phyloP scores from a whole-genome alignment of 1,139 yeast genomes.

The Blastobotrys apis region DNA sequence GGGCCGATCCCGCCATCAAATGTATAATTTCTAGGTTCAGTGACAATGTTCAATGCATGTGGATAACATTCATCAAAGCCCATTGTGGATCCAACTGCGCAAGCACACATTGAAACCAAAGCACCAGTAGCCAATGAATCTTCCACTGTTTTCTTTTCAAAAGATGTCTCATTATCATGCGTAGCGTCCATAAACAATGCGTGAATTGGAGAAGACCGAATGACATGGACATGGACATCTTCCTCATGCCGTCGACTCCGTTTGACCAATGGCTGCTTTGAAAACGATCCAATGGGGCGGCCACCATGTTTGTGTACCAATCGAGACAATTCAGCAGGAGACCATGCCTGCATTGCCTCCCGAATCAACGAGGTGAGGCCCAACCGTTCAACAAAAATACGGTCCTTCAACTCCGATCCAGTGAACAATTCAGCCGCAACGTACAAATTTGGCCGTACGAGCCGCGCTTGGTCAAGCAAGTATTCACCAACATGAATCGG shows the following conservation, averaged over 20 bases:
- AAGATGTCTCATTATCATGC: conserved; percentile 89
- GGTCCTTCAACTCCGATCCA: conserved; percentile 89
- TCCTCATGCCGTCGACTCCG: conserved; percentile 19
- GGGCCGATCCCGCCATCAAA: conserved; percentile 66
- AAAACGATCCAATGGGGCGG: conserved; percentile 84
- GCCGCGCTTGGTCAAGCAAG: conserved; percentile 82
- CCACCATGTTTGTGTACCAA: conserved; percentile 93
- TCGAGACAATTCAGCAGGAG: conserved; percentile 78
- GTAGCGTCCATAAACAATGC: conserved; percentile 97
- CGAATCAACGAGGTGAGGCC: conserved; percentile 86
- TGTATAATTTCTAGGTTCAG: conserved; percentile 64
- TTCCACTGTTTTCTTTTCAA: conserved; percentile 84
- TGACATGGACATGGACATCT: conserved; percentile 38
- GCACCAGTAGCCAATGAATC: conserved; percentile 96
- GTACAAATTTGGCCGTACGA: conserved; percentile 76
- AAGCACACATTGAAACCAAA: conserved; percentile 84
- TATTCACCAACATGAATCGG: conserved; percentile 93
- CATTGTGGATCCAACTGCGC: conserved; percentile 91
- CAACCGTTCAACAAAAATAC: conserved; percentile 80
- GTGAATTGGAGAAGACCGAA: conserved; percentile 71
- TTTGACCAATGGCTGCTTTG: conserved; percentile 28
- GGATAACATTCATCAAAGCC: conserved; percentile 96
- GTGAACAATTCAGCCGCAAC: conserved; percentile 93
- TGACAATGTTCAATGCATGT: conserved; percentile 71
- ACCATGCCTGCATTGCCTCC: conserved; percentile 97